These are phyloP conservation scores for Nothomitra cinnamomea DNA, from an alignment of 2,329 filamentous ascomycete species.

Conservation along the genomic window DNA sequence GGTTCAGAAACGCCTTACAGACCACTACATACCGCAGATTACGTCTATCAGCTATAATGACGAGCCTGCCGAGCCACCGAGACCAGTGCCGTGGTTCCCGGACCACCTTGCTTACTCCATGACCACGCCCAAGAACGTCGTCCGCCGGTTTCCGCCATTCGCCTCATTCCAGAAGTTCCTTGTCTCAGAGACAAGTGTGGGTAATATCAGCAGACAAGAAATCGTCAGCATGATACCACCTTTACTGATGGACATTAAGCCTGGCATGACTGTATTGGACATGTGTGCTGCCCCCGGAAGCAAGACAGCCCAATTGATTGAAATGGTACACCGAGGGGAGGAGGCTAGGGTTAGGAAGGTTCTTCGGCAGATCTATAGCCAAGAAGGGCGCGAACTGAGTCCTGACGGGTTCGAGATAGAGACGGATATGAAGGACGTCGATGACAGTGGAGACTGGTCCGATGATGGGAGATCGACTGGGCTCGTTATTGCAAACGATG, in stretches of 20 bases:
- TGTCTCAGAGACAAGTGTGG: conserved; percentile 89
- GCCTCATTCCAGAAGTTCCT: conserved; percentile 94
- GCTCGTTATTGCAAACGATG: conserved; percentile 85
- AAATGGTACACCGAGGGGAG: conserved; percentile 86
- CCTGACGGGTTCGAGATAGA: conserved; percentile 22
- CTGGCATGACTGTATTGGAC: conserved; percentile 85
- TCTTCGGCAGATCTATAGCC: conserved; percentile 43
- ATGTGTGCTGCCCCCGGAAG: conserved; percentile 94
- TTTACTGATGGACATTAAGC: conserved; percentile 74
- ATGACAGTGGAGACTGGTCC: conserved; percentile 34
- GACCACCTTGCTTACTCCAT: conserved; percentile 93
- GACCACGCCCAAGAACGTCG: conserved; percentile 92
- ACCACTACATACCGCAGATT: conserved; percentile 82
- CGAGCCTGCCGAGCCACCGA: conserved; percentile 68
- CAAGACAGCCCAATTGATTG: conserved; percentile 88
- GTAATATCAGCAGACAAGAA: conserved; percentile 95
- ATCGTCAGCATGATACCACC: conserved; percentile 98
- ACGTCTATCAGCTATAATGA: conserved; percentile 68
- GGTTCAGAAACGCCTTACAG: conserved; percentile 75
- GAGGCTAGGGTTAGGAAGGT: conserved; percentile 67
- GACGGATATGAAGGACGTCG: conserved; percentile 21
- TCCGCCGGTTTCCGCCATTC: conserved; percentile 87
- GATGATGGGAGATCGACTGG: conserved; percentile 84
- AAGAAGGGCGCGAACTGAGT: conserved; percentile 40
- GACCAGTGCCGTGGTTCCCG: conserved; percentile 79